Evolutionary conservation across 768 basidiomycete species (phyloP), one percentile per base, ranked within the genome.

Genomic region (Boletus fagicola): DNA sequence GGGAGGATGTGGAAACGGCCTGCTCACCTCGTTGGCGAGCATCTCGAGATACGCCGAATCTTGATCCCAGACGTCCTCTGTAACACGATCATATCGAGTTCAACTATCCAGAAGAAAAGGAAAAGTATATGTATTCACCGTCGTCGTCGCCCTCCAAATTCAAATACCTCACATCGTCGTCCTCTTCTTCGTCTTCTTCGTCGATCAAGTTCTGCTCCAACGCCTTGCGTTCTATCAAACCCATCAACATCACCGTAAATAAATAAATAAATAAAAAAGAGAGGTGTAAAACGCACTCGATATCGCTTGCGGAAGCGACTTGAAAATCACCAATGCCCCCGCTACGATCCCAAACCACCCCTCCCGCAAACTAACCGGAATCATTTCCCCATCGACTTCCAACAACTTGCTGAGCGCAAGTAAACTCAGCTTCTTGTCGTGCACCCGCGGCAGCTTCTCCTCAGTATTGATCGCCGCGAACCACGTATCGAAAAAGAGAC

Each of bases 41-140:
- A 92, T 76, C 70, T 94, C 92, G 44, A 93, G 78, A 68, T 94
- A 95, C 8, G 88, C 90, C 9, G 91, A 92, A 63, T 93, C 90
- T 57, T 90, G 87, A 65, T 94, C 92, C 86, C 88, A 93, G 16
- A 94, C 90, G 70, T 95, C 93, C 68, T 90, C 92, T 86, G 62
- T 59, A 38, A 20, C 2, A 46, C 16, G 20, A 60, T 16, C 2
- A 61, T 54, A 22, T 43, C 20, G 22, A 45, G 39, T 30, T 43
- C 38, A 20, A 31, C 3, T 33, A 7, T 4, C 33, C 49, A 28
- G 12, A 15, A 33, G 35, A 31, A 20, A 36, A 5, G 36, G 42
- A 26, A 24, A 20, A 31, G 7, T 9, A 18, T 15, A 13, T 63
- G 75, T 26, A 49, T 1, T 57, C 54, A 80, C 85, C 84, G 65